Evolutionary conservation across 179 eudicot species (phyloP).

Genomic region (Actinidia arguta): DNA sequence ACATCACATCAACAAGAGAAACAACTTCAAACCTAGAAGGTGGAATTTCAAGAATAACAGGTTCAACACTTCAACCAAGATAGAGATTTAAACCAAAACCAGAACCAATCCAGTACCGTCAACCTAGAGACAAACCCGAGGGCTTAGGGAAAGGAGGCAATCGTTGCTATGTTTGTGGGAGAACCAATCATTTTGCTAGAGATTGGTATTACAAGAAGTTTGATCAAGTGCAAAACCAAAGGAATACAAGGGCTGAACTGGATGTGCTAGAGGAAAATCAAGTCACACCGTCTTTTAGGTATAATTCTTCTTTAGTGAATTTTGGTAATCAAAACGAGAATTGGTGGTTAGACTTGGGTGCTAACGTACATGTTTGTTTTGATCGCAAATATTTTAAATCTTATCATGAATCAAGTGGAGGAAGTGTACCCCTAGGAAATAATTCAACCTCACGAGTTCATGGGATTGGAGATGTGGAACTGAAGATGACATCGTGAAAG

Average conservation of each 20-base stretch:
- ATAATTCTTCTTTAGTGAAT: not conserved
- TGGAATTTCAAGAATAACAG: not conserved
- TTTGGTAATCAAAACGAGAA: not conserved
- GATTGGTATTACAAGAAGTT: not conserved
- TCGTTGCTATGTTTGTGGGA: not conserved
- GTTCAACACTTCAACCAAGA: not conserved
- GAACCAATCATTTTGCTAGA: not conserved
- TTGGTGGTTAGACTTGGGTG: conserved; percentile 1
- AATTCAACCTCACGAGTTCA: not conserved
- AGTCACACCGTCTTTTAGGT: not conserved
- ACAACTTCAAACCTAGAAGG: not conserved
- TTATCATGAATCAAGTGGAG: conserved; percentile 4
- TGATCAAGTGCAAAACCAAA: not conserved
- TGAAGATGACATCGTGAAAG: not conserved
- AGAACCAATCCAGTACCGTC: not conserved
- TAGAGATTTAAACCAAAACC: not conserved
- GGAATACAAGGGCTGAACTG: not conserved
- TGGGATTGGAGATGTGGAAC: not conserved
- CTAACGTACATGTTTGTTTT: conserved; percentile 4
- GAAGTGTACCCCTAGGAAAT: conserved; percentile 1
- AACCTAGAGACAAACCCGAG: not conserved
- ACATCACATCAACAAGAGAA: not conserved
- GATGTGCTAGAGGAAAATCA: not conserved
- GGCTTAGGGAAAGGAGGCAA: not conserved
- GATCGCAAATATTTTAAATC: not conserved